Evolutionary conservation across 768 basidiomycete species (phyloP), one percentile per base, ranked within the genome.

Genomic region (Trametes villosa): DNA sequence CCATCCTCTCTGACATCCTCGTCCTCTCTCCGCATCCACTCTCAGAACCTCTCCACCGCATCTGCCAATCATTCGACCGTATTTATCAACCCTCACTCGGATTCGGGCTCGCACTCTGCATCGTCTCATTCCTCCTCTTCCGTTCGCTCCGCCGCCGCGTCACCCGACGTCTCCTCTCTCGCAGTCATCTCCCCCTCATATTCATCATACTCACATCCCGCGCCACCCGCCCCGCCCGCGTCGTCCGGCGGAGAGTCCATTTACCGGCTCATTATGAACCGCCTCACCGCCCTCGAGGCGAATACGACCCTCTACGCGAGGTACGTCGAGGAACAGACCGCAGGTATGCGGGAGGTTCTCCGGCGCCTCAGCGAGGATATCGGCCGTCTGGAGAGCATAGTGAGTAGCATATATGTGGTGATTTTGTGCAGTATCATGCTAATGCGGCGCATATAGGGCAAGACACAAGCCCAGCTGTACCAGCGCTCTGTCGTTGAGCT

Each of bases 181-280:
- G 29, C 58, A 24, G 33, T 47, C 45, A 38, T 38, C 55, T 46
- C 65, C 33, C 20, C 62, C 36, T 31, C 61, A 60, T 24, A 53
- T 61, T 41, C 62, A 63, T 31, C 61, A 60, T 24, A 53, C 62
- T 41, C 62, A 63, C 57, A 65, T 27, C 54, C 70, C 48, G 42
- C 72, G 41, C 47, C 64, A 34, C 53, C 68, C 68, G 49, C 64
- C 9, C 58, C 71, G 1, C 54, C 68, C 7, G 53, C 68, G 24
- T 59, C 68, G 1, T 65, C 74, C 0, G 80, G 83, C 13, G 92
- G 92, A 24, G 97, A 99, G 72, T 96, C 94, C 2, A 95, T 99
- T 65, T 98, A 97, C 68, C 89, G 94, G 9, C 92, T 89, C 13
- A 99, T 98, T 66, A 96, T 96, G 86, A 96, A 97, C 66, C 88